Percentiles rank a stretch among this genome's conserved stretches.
Conservation (phyloP, 768 basidiomycete genomes). For the Dacryopinax primogenitus region DNA sequence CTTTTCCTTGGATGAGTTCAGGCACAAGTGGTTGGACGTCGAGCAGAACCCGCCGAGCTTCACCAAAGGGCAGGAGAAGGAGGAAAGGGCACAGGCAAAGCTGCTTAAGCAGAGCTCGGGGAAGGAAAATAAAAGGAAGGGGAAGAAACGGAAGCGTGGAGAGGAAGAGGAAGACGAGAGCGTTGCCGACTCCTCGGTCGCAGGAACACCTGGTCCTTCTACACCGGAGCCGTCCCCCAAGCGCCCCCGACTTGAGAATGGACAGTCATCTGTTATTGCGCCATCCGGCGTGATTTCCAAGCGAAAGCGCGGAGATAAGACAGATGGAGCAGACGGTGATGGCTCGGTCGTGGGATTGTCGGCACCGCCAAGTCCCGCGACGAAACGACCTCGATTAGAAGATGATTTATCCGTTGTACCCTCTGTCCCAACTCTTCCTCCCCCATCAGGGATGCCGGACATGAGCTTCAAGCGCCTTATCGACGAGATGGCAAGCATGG, state of each 20-base stretch:
- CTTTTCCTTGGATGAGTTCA: slow-evolving; percentile 77
- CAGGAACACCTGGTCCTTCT: slow-evolving; percentile 19
- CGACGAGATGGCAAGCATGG: background rate
- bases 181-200: background rate
- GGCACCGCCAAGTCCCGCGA: no score
- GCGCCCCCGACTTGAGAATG: background rate
- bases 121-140: slow-evolving; percentile 16
- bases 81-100: slow-evolving; percentile 26
- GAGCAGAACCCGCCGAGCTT: slow-evolving; percentile 89
- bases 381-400: no score
- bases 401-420: no score
- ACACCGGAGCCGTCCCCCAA: background rate
- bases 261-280: no score
- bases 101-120: slow-evolving; percentile 10
- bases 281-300: no score
- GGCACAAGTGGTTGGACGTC: slow-evolving; percentile 70
- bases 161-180: slow-evolving; percentile 10
- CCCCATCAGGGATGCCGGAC: background rate
- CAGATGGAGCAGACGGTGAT: no score
- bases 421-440: background rate
- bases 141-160: slow-evolving; percentile 17
- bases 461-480: background rate
- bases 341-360: no score
- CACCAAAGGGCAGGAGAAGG: slow-evolving; percentile 40
- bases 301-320: no score